phyloP scores from a whole-genome alignment of 2,329 filamentous ascomycete genomes.

The Microdochium nivale region DNA sequence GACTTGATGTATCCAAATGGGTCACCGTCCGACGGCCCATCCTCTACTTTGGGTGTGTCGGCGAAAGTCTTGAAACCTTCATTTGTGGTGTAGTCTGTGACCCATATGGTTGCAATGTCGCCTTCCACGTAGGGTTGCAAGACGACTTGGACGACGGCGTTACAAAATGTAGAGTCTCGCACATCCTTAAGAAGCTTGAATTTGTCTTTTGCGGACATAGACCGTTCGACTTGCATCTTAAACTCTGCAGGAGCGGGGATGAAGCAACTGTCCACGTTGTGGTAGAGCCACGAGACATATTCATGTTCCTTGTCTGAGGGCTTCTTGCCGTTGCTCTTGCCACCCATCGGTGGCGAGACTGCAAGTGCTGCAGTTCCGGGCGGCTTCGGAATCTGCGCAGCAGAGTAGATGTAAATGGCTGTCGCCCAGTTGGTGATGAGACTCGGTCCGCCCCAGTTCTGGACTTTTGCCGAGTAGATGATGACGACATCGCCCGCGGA shows the following conservation, averaged over 20 bases:
- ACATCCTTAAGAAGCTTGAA: slow-evolving; percentile 59
- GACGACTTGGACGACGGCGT: slow-evolving; percentile 66
- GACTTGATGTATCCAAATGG: slow-evolving; percentile 40
- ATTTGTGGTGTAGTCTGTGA: slow-evolving; percentile 80
- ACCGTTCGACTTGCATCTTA: slow-evolving; percentile 23
- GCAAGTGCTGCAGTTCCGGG: slow-evolving; percentile 27
- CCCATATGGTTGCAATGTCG: slow-evolving; percentile 54
- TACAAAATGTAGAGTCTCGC: slow-evolving; percentile 45
- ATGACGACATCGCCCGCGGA: slow-evolving; percentile 56
- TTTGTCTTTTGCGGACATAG: slow-evolving; percentile 42
- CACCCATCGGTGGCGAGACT: slow-evolving; percentile 9
- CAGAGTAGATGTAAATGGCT: slow-evolving; percentile 34
- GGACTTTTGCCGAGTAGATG: slow-evolving; percentile 47
- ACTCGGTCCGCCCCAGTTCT: slow-evolving; percentile 22
- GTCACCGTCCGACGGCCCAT: slow-evolving; percentile 38
- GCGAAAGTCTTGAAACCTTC: slow-evolving; percentile 46
- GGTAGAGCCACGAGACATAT: slow-evolving; percentile 40
- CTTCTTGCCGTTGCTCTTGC: not conserved
- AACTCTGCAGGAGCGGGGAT: slow-evolving; percentile 38
- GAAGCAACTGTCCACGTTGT: slow-evolving; percentile 30
- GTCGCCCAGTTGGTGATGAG: slow-evolving; percentile 35
- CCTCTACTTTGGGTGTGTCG: slow-evolving; percentile 17
- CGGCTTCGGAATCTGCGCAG: slow-evolving; percentile 27
- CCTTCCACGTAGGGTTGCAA: slow-evolving; percentile 31
- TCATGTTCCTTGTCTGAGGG: slow-evolving; percentile 21